Evolutionary conservation across 352 stramenopile species (phyloP).

Genomic region (Globisporangium echinulatum): DNA sequence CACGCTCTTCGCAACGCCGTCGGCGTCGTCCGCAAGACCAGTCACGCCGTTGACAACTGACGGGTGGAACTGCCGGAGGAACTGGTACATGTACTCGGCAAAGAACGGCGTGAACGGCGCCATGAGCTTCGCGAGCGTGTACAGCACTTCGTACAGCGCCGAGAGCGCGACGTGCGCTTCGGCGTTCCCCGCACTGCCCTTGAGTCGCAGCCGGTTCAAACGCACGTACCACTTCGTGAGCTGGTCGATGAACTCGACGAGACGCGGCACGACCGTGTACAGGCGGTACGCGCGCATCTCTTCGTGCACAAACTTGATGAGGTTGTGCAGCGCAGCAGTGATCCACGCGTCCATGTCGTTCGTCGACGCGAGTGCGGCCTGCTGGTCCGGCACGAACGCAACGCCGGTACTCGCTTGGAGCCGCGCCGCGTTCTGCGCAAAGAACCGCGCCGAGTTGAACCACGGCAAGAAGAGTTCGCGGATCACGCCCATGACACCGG

Average conservation of each 20-base stretch:
- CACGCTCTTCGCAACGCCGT: constrained; percentile 91
- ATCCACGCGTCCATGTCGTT: constrained; percentile 99
- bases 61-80: constrained; percentile 95
- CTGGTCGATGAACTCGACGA: constrained; percentile 97
- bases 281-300: constrained; percentile 99
- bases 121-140: constrained; percentile 95
- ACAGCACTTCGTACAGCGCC: constrained; percentile 98
- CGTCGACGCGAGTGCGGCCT: constrained; percentile 83
- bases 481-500: constrained; percentile 95
- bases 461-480: constrained; percentile 98
- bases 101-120: constrained; percentile 99
- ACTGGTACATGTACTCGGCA: constrained; percentile 99
- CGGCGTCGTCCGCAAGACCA: constrained; percentile 76
- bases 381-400: constrained; percentile 88
- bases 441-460: constrained; percentile 99
- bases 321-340: constrained; percentile 93
- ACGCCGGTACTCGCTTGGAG: constrained; percentile 83
- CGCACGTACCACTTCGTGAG: constrained; percentile 99
- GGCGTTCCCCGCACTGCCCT: constrained; percentile 90
- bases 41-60: constrained; percentile 55
- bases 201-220: constrained; percentile 97
- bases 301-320: constrained; percentile 96
- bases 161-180: constrained; percentile 83
- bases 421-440: constrained; percentile 94
- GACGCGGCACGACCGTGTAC: constrained; percentile 98